Base-by-base conservation (phyloP, 2,329 filamentous ascomycete species). In the Botrytis hyacinthi region DNA sequence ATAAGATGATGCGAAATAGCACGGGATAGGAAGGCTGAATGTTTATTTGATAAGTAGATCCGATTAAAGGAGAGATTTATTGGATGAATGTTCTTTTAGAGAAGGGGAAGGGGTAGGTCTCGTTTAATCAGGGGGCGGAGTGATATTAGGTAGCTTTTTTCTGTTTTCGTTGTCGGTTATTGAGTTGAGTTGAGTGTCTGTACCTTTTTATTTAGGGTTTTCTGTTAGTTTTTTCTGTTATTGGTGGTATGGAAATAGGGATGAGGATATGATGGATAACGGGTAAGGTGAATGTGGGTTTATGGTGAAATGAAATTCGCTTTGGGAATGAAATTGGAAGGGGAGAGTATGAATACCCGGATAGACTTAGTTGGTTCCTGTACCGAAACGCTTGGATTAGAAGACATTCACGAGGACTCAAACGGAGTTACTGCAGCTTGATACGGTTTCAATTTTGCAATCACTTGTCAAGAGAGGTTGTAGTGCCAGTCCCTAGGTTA, bases 191-290 rank as follows among this genome's bases (percentile, higher is more conserved):
- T 35, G 4, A 4, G n/a, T 51, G 10, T 51, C 10, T n/a, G 0
- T 26, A 26, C 7, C 20, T 10, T 26, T 48, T 26, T 26, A 22
- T 26, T 51, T 0, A 1, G 1, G 4, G 1, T 14, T 14, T 0
- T 51, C 1, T 51, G 26, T 51, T 26, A 1, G 46, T 4, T 10
- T 46, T 46, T 9, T 3, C 18, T 46, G 22, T 5, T 6, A 0
- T 26, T 51, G 46, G 46, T 1, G 22, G 22, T 3, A 14, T 6
- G 48, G 4, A 12, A 26, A 3, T 12, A 48, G 22, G 46, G 4
- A 14, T 0, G 1, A 12, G 9, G 10, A 48, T 48, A 12, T 48
- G 22, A 26, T 12, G 46, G 9, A 22, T 26, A 16, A 44, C 14
- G 22, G 46, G 22, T 51, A 0, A 51, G 4, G 26, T n/a, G 48